These are phyloP conservation scores for Claviceps fusiformis DNA, from an alignment of 2,329 filamentous ascomycete species.

Conservation along the genomic window DNA sequence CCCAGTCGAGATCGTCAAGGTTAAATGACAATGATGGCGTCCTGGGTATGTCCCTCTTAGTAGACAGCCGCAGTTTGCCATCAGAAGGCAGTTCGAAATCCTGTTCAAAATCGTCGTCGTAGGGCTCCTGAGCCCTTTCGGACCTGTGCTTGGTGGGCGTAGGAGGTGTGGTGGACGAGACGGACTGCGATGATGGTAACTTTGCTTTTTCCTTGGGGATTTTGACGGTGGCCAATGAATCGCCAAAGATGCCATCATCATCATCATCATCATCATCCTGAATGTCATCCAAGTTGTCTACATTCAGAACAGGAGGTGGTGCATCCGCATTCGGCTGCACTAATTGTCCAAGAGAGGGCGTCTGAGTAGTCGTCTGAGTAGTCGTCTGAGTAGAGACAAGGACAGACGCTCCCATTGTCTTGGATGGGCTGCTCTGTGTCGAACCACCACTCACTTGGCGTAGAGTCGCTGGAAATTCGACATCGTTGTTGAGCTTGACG, in stretches of 20 bases:
- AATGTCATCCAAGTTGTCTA: slow-evolving; percentile 52
- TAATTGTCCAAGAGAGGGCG: slow-evolving; percentile 19
- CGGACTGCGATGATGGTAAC: slow-evolving; percentile 28
- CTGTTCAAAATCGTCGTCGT: slow-evolving; percentile 55
- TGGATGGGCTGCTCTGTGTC: slow-evolving; percentile 37
- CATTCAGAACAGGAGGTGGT: slow-evolving; percentile 34
- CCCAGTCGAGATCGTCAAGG: slow-evolving; percentile 79
- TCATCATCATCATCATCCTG: slow-evolving; percentile 42
- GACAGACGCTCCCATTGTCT: slow-evolving; percentile 18
- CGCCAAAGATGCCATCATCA: slow-evolving; percentile 50
- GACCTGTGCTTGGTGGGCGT: slow-evolving; percentile 41
- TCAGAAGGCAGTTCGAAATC: slow-evolving; percentile 60
- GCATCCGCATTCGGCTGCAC: slow-evolving; percentile 20
- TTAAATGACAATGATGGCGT: slow-evolving; percentile 38
- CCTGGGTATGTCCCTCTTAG: slow-evolving; percentile 46
- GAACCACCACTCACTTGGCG: slow-evolving; percentile 51
- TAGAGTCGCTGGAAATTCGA: slow-evolving; percentile 53
- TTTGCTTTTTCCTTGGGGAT: slow-evolving; percentile 40
- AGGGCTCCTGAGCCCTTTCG: slow-evolving; percentile 16
- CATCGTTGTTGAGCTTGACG: slow-evolving; percentile 48
- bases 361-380: slow-evolving; percentile 12
- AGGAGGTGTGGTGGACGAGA: slow-evolving; percentile 42
- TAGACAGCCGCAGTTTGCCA: slow-evolving; percentile 51
- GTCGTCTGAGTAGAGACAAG: slow-evolving; percentile 11
- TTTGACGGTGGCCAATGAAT: slow-evolving; percentile 54